A percentile compares a stretch with the other conserved stretches of the same genome.
phyloP scores from a whole-genome alignment of 331 rosid genomes.

The Malus hybrid region DNA sequence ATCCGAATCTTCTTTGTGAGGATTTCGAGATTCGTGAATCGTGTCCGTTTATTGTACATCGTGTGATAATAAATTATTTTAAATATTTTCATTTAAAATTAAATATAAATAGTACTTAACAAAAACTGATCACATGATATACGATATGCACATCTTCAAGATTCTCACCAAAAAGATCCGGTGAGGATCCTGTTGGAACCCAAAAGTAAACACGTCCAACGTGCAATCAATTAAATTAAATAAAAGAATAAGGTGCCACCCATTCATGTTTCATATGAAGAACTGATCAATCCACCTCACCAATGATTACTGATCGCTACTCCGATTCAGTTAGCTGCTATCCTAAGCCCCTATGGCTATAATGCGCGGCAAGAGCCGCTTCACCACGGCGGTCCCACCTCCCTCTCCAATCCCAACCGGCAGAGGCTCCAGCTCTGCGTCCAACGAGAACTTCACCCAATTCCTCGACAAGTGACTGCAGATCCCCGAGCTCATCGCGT shows the following conservation, averaged over 20 bases:
- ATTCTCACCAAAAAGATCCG: too few relatives aligned
- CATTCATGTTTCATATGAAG: background rate
- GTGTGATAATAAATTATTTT: rapidly evolving
- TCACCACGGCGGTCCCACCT: constrained; percentile 26
- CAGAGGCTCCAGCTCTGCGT: constrained; percentile 67
- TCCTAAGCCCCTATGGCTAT: constrained; percentile 19
- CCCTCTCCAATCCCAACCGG: constrained; percentile 80
- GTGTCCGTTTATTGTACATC: too few relatives aligned
- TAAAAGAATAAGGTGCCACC: background rate
- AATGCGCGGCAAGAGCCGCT: constrained; percentile 11
- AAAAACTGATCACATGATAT: too few relatives aligned
- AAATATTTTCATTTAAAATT: too few relatives aligned
- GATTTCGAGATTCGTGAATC: too few relatives aligned
- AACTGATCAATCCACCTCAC: background rate
- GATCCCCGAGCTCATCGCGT: constrained; percentile 36
- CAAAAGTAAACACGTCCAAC: background rate
- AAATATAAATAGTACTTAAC: rapidly evolving
- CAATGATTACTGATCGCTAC: background rate
- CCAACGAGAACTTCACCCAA: constrained; percentile 37
- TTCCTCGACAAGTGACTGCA: constrained; percentile 43
- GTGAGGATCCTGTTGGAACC: too few relatives aligned
- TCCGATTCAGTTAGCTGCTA: background rate
- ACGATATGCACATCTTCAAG: rapidly evolving
- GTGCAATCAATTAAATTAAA: background rate
- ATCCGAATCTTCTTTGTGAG: too few relatives aligned